A percentile compares a stretch with the other conserved stretches of the same genome.
Conservation (phyloP, 305 asterid genomes). For the Lippia alba region DNA sequence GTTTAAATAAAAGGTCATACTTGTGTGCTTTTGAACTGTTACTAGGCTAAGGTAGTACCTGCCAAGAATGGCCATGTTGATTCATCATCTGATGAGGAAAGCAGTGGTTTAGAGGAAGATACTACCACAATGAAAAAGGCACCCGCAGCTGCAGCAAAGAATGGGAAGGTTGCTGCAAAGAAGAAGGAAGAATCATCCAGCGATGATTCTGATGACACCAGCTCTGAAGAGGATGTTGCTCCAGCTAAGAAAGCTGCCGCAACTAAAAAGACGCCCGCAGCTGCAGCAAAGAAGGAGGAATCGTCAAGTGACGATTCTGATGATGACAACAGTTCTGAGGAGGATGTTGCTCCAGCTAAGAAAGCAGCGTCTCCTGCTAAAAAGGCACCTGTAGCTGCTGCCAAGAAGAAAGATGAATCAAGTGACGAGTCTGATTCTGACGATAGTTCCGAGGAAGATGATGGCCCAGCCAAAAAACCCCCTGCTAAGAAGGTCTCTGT, state of each 20-base stretch:
- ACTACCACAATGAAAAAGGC: too few species aligned
- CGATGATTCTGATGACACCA: neutral
- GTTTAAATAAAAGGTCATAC: too few species aligned
- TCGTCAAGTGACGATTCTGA: slow-evolving; percentile 32
- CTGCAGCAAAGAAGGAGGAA: slow-evolving; percentile 21
- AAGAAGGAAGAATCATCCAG: too few species aligned
- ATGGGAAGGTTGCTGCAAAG: too few species aligned
- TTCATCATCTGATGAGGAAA: too few species aligned
- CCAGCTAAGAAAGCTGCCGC: slow-evolving; percentile 25
- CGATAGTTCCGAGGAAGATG: slow-evolving; percentile 33
- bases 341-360: slow-evolving; percentile 13
- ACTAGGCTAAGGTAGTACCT: neutral
- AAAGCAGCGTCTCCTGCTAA: slow-evolving; percentile 8
- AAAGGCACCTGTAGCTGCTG: slow-evolving; percentile 19
- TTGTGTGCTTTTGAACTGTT: neutral
- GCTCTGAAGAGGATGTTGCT: slow-evolving; percentile 17
- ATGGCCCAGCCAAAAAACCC: slow-evolving; percentile 36
- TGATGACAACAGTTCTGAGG: slow-evolving; percentile 10
- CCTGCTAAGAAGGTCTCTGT: slow-evolving; percentile 17
- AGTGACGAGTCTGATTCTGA: slow-evolving; percentile 38
- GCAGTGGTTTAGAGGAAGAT: too few species aligned
- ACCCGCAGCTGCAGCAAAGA: too few species aligned
- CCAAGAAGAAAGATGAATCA: slow-evolving; percentile 40
- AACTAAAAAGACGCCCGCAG: slow-evolving; percentile 4
- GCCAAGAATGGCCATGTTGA: neutral